Evolutionary conservation across 208 protist species (phyloP), one percentile per base, ranked within the genome.

Genomic region (Trypanosomatidae sp.): DNA sequence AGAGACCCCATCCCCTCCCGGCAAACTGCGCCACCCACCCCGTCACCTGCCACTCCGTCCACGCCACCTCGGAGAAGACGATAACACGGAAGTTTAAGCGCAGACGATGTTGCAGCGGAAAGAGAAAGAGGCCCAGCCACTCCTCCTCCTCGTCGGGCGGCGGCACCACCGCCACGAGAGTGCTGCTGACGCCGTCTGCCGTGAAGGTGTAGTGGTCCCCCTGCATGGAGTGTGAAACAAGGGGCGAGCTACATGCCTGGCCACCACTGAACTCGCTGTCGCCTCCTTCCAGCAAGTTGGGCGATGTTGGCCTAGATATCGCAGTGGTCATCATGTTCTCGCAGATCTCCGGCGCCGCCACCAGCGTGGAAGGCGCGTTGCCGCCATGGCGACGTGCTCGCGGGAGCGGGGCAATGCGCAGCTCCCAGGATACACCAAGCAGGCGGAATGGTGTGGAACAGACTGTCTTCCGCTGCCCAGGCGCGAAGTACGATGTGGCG

Each of bases 11-110:
- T 4, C 87, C 87, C 46, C 83, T 89, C n/a, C 90, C 87, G 0
- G 73, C 73, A 78, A 83, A 92, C 36, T 64, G 64, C 33, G 62
- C n/a, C 44, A 64, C 58, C 88, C 90, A 94, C 12, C 82, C 90
- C 41, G 69, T 74, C 69, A 91, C 86, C 69, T 80, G 67, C 87
- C 90, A 92, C 80, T 91, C 90, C 69, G 71, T 73, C 88, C 90
- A 94, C 46, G 74, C 73, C 68, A 88, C 75, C 49, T 89, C 85
- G 1, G 87, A 92, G 46, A 94, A 94, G 70, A 82, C 81, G 13
- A 87, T 87, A 30, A 92, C 79, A 60, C 90, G 87, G 69, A 89
- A 94, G 77, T 94, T 87, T 44, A 94, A 62, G 22, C 90, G 90
- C 66, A 78, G 43, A 25, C 66, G 67, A 72, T 94, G 90, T 7